Evolutionary conservation across 1,284 basidiomycete genomes (phyloP).

Genomic region (Cerioporus squamosus): DNA sequence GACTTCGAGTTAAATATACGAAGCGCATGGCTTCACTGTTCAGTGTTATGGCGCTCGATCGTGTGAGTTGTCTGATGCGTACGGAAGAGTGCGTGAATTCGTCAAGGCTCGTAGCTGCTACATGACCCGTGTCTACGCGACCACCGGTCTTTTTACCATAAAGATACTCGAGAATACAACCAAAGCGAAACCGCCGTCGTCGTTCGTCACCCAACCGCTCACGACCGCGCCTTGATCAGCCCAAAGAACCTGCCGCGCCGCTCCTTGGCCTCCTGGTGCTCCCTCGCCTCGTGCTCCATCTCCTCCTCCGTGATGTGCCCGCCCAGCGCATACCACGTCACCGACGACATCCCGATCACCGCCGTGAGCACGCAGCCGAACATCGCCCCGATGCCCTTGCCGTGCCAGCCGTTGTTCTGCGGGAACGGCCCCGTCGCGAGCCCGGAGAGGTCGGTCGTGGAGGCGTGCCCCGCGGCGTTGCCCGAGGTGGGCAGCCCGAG

Average conservation of each 20-base stretch:
- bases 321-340: constrained; percentile 84
- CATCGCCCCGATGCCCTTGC: constrained; percentile 84
- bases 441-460: constrained; percentile 65
- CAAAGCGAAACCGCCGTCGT: too few relatives aligned
- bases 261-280: constrained; percentile 59
- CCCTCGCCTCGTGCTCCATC: constrained; percentile 71
- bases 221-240: constrained; percentile 26
- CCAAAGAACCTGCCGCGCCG: constrained; percentile 40
- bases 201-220: background rate
- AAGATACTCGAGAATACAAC: constrained; percentile 3
- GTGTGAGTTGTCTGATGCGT: background rate
- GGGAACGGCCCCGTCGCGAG: constrained; percentile 68
- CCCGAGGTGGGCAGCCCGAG: constrained; percentile 66
- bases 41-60: too few relatives aligned
- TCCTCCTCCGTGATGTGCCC: constrained; percentile 74
- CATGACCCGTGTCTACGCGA: background rate
- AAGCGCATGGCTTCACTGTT: too few relatives aligned
- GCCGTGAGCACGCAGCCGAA: constrained; percentile 84
- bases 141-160: constrained; percentile 8
- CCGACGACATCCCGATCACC: constrained; percentile 77
- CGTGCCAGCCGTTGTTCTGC: constrained; percentile 79
- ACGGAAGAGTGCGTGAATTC: background rate
- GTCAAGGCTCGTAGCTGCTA: background rate
- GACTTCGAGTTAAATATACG: too few relatives aligned
- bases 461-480: constrained; percentile 80